phyloP scores from a whole-genome alignment of 768 basidiomycete genomes.

The Sarcodon aspratus region DNA sequence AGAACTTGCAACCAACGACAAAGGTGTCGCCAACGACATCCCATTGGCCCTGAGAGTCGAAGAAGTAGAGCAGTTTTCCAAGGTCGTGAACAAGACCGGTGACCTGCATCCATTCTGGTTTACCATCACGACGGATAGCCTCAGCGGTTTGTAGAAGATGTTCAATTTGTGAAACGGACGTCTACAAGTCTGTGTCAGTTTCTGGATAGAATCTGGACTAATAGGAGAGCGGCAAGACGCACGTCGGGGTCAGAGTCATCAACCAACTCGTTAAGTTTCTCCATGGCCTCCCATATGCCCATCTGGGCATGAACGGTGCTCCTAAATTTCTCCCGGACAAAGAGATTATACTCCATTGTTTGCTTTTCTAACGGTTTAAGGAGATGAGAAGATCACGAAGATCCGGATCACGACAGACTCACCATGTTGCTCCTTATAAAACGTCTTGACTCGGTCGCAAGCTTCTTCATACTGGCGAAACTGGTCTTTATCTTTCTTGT shows the following conservation, averaged over 20 bases:
- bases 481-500: slow-evolving; percentile 48
- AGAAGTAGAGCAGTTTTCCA: slow-evolving; percentile 78
- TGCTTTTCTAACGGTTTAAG: slow-evolving; percentile 54
- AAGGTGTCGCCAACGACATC: slow-evolving; percentile 85
- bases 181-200: slow-evolving; percentile 31
- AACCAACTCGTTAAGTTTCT: slow-evolving; percentile 75
- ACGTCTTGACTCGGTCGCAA: slow-evolving; percentile 66
- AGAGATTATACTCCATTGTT: slow-evolving; percentile 76
- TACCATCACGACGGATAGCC: slow-evolving; percentile 74
- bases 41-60: slow-evolving; percentile 87
- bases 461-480: slow-evolving; percentile 70
- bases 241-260: slow-evolving; percentile 91
- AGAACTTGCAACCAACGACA: slow-evolving; percentile 79
- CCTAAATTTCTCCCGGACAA: slow-evolving; percentile 65
- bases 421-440: slow-evolving; percentile 78
- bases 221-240: slow-evolving; percentile 6
- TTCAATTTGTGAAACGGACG: slow-evolving; percentile 74
- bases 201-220: slow-evolving; percentile 2
- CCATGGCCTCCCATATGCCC: slow-evolving; percentile 79
- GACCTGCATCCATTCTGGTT: slow-evolving; percentile 90
- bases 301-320: slow-evolving; percentile 58
- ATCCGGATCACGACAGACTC: slow-evolving; percentile 4
- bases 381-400: not conserved
- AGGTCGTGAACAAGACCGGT: slow-evolving; percentile 83
- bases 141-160: slow-evolving; percentile 90